Percentiles rank a stretch among this genome's conserved stretches.
Evolutionary conservation across 208 protist genomes (phyloP).

Genomic region (Balamuthia mandrillaris): DNA sequence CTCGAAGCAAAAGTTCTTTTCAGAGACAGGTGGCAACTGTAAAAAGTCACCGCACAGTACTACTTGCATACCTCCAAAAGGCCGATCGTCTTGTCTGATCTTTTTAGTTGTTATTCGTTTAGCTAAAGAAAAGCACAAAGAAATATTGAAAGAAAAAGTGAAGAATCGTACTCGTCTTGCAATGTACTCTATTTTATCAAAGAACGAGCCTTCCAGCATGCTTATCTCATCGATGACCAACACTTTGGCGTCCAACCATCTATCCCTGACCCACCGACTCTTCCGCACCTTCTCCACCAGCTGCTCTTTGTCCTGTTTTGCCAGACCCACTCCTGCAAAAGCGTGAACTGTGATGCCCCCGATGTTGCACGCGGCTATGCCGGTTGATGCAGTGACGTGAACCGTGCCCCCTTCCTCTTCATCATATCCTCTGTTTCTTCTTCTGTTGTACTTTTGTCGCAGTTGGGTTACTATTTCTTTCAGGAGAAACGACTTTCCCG

Average conservation of each 20-base stretch:
- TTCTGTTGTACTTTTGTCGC: not conserved
- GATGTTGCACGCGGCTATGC: constrained; percentile 52
- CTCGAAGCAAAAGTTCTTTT: constrained; percentile 24
- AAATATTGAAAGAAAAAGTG: too few relatives aligned
- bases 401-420: too few relatives aligned
- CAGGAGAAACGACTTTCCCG: constrained; percentile 65
- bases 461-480: constrained; percentile 39
- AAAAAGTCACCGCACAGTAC: constrained; percentile 57
- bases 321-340: constrained; percentile 21
- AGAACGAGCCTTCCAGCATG: constrained; percentile 52
- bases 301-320: not conserved
- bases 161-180: constrained; percentile 26
- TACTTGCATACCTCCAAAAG: constrained; percentile 58
- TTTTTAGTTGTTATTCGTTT: too few relatives aligned
- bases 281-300: not conserved
- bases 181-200: constrained; percentile 61
- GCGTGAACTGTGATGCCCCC: not conserved
- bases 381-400: constrained; percentile 59
- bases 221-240: constrained; percentile 22
- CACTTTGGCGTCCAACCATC: not conserved
- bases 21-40: constrained; percentile 23
- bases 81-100: constrained; percentile 9
- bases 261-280: not conserved
- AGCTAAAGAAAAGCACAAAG: too few relatives aligned
- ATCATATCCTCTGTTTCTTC: too few relatives aligned